Percentiles rank a stretch among this genome's conserved stretches.
Evolutionary conservation across 2,329 filamentous ascomycete species (phyloP).

Genomic region (Penicillium italicum): DNA sequence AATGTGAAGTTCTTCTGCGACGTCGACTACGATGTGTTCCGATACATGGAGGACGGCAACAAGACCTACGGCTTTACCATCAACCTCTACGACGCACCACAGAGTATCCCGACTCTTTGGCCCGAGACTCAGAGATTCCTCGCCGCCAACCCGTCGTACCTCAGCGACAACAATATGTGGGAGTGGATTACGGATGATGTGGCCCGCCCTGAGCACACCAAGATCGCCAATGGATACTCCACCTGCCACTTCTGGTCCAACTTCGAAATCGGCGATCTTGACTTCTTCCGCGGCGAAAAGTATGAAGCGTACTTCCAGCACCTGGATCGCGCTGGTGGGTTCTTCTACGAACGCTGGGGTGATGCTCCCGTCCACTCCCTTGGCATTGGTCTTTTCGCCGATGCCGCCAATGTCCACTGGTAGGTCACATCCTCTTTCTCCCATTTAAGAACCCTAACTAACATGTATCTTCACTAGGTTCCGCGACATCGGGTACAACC

Average conservation of each 20-base stretch:
- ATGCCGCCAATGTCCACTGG: conserved; percentile 89
- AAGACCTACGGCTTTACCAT: conserved; percentile 99
- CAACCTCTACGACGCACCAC: conserved; percentile 87
- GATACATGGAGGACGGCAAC: conserved; percentile 96
- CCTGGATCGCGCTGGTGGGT: conserved; percentile 87
- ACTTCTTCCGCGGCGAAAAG: conserved; percentile 82
- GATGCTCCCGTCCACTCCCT: conserved; percentile 97
- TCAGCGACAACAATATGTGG: conserved; percentile 80
- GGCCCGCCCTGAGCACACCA: conserved; percentile 73
- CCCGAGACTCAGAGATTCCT: conserved; percentile 93
- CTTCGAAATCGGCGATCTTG: conserved; percentile 92
- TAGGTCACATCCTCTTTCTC: conserved; percentile 46
- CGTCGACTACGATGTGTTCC: conserved; percentile 96
- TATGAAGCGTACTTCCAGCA: conserved; percentile 98
- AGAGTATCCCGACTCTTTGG: conserved; percentile 85
- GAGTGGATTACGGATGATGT: conserved; percentile 78
- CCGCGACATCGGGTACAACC: conserved; percentile 97
- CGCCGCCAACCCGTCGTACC: conserved; percentile 73
- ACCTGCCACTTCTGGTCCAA: conserved; percentile 99
- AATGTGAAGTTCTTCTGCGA: conserved; percentile 99
- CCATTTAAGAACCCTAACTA: not conserved
- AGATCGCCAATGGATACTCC: conserved; percentile 84
- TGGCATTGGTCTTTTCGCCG: conserved; percentile 86
- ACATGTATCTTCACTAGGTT: conserved; percentile 63
- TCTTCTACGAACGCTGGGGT: conserved; percentile 98